Conservation (phyloP, 768 basidiomycete genomes). For the Lentinula edodes region DNA sequence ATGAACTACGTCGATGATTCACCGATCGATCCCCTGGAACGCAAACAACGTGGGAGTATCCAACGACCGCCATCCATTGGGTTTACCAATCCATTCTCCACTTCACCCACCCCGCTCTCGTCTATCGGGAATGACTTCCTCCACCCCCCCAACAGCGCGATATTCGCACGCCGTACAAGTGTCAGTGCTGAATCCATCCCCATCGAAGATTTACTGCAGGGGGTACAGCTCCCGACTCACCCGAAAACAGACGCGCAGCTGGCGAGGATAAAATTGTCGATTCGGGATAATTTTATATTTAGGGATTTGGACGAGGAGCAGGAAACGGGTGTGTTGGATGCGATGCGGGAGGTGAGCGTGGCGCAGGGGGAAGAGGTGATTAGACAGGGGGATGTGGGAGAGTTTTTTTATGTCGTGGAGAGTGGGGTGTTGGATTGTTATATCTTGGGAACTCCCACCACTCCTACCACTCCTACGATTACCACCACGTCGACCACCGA, state of each 20-base stretch:
- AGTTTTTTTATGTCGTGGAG: conserved; percentile 97
- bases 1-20: no score
- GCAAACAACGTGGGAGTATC: no score
- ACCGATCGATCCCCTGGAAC: no score
- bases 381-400: conserved; percentile 93
- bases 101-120: conserved; percentile 42
- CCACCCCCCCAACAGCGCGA: conserved; percentile 69
- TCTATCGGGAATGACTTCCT: no score
- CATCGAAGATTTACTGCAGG: no score
- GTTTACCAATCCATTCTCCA: conserved; percentile 47
- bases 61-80: no score
- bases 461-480: conserved; percentile 49
- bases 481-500: conserved; percentile 31
- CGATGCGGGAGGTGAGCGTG: conserved; percentile 86
- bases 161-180: conserved; percentile 86
- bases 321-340: conserved; percentile 85
- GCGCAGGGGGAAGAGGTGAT: conserved; percentile 83
- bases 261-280: conserved; percentile 83
- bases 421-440: conserved; percentile 81
- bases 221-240: no score
- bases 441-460: conserved; percentile 51
- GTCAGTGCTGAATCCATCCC: conserved; percentile 95
- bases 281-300: conserved; percentile 89
- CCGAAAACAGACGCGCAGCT: no score
- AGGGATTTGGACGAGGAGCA: conserved; percentile 96